Evolutionary conservation across 352 stramenopile genomes (phyloP).

Genomic region (Globisporangium abappressorium): DNA sequence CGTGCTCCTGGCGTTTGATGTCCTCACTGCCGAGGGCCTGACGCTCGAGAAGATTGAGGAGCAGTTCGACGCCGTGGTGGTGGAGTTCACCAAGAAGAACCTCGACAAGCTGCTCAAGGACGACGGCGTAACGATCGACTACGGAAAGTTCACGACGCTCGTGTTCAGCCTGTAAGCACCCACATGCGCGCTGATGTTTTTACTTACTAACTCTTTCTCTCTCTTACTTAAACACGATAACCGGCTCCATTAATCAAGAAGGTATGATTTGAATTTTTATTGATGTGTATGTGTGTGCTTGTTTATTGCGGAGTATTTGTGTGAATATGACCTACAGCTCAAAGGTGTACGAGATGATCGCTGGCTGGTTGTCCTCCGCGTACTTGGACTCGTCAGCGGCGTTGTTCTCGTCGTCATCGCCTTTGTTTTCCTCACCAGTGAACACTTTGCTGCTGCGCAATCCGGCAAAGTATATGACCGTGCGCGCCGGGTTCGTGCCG

Average conservation of each 20-base stretch:
- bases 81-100: slow-evolving; percentile 85
- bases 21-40: slow-evolving; percentile 69
- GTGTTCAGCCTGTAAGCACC: slow-evolving; percentile 73
- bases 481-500: slow-evolving; percentile 82
- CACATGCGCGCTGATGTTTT: neutral
- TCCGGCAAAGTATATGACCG: slow-evolving; percentile 79
- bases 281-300: slow-evolving; percentile 7
- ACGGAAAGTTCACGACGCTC: slow-evolving; percentile 72
- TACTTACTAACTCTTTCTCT: neutral
- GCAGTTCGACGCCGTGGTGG: slow-evolving; percentile 68
- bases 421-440: slow-evolving; percentile 1
- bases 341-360: slow-evolving; percentile 71
- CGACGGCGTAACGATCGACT: slow-evolving; percentile 61
- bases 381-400: slow-evolving; percentile 21
- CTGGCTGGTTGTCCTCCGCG: slow-evolving; percentile 35
- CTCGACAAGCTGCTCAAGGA: slow-evolving; percentile 42
- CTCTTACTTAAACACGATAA: slow-evolving; percentile 12
- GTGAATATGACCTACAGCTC: slow-evolving; percentile 36
- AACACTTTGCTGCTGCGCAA: slow-evolving; percentile 38
- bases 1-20: slow-evolving; percentile 77
- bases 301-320: neutral
- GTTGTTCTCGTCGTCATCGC: slow-evolving; percentile 19
- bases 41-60: slow-evolving; percentile 78
- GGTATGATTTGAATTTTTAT: slow-evolving; percentile 29
- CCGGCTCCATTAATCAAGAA: slow-evolving; percentile 11